Percentiles rank a stretch among this genome's conserved stretches.
phyloP scores from a whole-genome alignment of 2,329 filamentous ascomycete genomes.

The Phaeosphaeriaceae sp. region DNA sequence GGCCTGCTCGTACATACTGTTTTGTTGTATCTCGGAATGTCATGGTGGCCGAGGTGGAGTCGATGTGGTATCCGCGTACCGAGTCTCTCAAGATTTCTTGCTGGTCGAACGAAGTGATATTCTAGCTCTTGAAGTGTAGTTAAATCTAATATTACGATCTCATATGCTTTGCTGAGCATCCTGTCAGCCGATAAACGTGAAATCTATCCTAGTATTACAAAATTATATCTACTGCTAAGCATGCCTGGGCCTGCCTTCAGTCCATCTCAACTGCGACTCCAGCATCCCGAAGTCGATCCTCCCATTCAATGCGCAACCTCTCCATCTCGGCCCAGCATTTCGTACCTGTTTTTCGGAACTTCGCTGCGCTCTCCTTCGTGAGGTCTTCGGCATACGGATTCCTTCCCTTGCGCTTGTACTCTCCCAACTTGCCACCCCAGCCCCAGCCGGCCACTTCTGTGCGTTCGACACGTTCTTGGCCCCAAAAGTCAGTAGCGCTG shows the following conservation, averaged over 20 bases:
- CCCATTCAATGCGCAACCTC: constrained; percentile 70
- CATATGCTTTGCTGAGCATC: background rate
- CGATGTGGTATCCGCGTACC: background rate
- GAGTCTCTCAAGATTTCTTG: background rate
- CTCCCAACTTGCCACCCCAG: constrained; percentile 62
- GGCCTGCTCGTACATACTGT: background rate
- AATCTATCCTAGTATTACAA: background rate
- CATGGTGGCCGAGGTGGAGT: background rate
- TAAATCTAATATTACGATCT: background rate
- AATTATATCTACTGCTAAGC: background rate
- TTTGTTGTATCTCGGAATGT: background rate
- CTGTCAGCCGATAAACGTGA: background rate
- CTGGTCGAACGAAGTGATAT: no score
- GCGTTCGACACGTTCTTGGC: constrained; percentile 69
- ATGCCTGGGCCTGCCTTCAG: constrained; percentile 2
- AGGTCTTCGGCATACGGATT: constrained; percentile 65
- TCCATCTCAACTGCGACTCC: constrained; percentile 48
- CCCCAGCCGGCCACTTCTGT: constrained; percentile 92
- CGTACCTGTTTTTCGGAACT: constrained; percentile 69
- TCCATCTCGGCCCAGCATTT: constrained; percentile 76
- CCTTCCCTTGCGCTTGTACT: constrained; percentile 60
- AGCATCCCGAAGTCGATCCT: constrained; percentile 47
- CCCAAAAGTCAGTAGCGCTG: constrained; percentile 67
- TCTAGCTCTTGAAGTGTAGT: no score
- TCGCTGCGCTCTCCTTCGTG: constrained; percentile 65